Evolutionary conservation across 345 rosid species (phyloP).

Genomic region (thale cress (Arabidopsis thaliana)): DNA sequence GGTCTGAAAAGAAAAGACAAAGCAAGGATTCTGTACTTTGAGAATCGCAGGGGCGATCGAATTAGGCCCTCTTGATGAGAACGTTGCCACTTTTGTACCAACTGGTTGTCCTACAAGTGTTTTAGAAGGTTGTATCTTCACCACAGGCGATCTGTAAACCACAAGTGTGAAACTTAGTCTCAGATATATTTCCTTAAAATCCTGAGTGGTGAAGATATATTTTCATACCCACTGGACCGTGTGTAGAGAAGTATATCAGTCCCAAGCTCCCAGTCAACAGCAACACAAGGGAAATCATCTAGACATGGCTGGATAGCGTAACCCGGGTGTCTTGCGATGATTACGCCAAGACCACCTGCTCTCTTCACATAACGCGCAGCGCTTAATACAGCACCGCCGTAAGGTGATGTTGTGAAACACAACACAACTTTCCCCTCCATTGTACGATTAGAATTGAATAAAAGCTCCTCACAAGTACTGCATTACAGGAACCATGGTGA

Average conservation of each 20-base stretch:
- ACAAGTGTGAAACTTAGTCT: background rate
- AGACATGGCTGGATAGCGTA: conserved; percentile 32
- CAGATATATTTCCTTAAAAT: background rate
- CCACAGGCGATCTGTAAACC: conserved; percentile 14
- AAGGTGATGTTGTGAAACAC: conserved; percentile 41
- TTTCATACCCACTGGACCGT: conserved; percentile 46
- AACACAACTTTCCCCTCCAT: conserved; percentile 30
- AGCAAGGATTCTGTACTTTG: conserved; percentile 17
- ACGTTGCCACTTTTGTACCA: conserved; percentile 32
- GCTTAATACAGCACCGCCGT: conserved; percentile 10
- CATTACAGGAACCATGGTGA: conserved; percentile 8
- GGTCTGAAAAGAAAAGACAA: background rate
- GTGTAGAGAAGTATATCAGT: conserved; percentile 44
- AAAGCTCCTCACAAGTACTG: conserved; percentile 32
- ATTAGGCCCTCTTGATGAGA: conserved; percentile 38
- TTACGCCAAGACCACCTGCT: conserved; percentile 48
- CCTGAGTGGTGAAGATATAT: background rate
- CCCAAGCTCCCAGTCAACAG: conserved; percentile 47
- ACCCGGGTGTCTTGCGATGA: conserved; percentile 35
- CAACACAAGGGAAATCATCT: conserved; percentile 47
- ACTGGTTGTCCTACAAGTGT: conserved; percentile 33
- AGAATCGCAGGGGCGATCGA: conserved; percentile 25
- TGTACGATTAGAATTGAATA: background rate
- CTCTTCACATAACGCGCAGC: conserved; percentile 39
- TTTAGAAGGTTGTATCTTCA: conserved; percentile 34